Percentiles rank a stretch among this genome's conserved stretches.
Conservation (phyloP, 768 basidiomycete genomes). For the Kondoa malvinella region DNA sequence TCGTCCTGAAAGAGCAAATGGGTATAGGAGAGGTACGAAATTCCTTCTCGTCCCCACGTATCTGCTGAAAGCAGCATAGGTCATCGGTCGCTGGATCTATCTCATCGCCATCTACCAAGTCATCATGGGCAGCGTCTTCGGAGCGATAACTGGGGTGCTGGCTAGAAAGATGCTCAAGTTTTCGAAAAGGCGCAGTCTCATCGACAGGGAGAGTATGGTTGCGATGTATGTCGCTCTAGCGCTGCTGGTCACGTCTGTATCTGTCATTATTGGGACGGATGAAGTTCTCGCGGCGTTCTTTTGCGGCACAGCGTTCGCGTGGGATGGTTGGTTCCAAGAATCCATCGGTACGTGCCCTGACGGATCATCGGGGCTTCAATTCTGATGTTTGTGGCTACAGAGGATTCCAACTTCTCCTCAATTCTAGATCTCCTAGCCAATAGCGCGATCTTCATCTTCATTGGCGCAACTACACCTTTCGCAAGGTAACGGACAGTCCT, state of each 20-base stretch:
- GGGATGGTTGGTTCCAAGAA: constrained; percentile 27
- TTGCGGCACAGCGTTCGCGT: constrained; percentile 77
- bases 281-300: constrained; percentile 49
- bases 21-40: constrained; percentile 35
- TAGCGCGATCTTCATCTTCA: constrained; percentile 81
- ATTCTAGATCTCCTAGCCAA: constrained; percentile 95
- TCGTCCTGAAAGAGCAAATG: constrained; percentile 49
- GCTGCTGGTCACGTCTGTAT: constrained; percentile 66
- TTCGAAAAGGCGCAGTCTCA: constrained; percentile 28
- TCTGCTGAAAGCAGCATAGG: too few relatives aligned
- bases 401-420: constrained; percentile 84
- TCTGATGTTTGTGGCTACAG: constrained; percentile 29
- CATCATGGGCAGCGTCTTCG: constrained; percentile 32
- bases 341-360: constrained; percentile 14
- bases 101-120: constrained; percentile 32
- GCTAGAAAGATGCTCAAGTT: constrained; percentile 33
- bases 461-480: constrained; percentile 97
- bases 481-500: too few relatives aligned
- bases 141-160: constrained; percentile 31
- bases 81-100: constrained; percentile 67
- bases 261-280: constrained; percentile 27
- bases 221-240: constrained; percentile 42
- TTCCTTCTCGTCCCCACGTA: too few relatives aligned
- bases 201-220: constrained; percentile 36
- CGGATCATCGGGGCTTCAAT: not conserved